These are phyloP conservation scores for Candida maltosa DNA, from an alignment of 805 yeast species.

Conservation along the genomic window DNA sequence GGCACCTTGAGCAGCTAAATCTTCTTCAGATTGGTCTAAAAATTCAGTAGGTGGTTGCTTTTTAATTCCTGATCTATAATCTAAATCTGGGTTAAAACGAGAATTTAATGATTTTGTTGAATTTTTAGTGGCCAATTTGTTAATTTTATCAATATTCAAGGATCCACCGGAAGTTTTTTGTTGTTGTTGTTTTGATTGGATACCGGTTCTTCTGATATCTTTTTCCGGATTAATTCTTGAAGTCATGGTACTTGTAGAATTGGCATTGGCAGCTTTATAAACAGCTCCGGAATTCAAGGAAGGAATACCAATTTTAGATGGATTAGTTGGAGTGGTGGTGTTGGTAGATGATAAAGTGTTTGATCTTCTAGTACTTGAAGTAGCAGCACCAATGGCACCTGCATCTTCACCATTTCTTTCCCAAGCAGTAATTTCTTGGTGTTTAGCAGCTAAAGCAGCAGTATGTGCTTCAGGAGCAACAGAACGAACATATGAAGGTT, in stretches of 20 bases:
- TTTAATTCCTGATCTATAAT: constrained; percentile 37
- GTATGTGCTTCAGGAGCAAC: constrained; percentile 62
- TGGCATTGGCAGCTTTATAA: constrained; percentile 30
- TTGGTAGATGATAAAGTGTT: constrained; percentile 7
- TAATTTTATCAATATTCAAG: constrained; percentile 33
- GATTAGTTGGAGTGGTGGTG: constrained; percentile 17
- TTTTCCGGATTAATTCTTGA: constrained; percentile 43
- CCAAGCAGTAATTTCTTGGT: constrained; percentile 47
- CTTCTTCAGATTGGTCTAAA: constrained; percentile 39
- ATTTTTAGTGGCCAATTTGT: constrained; percentile 33
- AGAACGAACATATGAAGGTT: constrained; percentile 58
- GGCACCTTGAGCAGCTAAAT: constrained; percentile 56
- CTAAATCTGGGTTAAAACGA: constrained; percentile 40
- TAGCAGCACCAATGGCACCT: constrained; percentile 49
- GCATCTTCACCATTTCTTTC: constrained; percentile 43
- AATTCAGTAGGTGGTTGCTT: constrained; percentile 22
- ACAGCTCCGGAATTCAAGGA: constrained; percentile 26
- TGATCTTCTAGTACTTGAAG: constrained; percentile 23
- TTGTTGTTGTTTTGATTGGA: constrained; percentile 21
- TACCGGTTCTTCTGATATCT: constrained; percentile 31
- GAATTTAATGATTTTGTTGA: constrained; percentile 37
- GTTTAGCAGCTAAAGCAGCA: constrained; percentile 52
- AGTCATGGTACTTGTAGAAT: constrained; percentile 44
- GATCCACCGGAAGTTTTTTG: constrained; percentile 11
- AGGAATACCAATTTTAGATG: constrained; percentile 26